These are phyloP conservation scores for Neckera pumila DNA, from an alignment of 225 moss, liverwort and hornwort genomes.

Conservation along the genomic window DNA sequence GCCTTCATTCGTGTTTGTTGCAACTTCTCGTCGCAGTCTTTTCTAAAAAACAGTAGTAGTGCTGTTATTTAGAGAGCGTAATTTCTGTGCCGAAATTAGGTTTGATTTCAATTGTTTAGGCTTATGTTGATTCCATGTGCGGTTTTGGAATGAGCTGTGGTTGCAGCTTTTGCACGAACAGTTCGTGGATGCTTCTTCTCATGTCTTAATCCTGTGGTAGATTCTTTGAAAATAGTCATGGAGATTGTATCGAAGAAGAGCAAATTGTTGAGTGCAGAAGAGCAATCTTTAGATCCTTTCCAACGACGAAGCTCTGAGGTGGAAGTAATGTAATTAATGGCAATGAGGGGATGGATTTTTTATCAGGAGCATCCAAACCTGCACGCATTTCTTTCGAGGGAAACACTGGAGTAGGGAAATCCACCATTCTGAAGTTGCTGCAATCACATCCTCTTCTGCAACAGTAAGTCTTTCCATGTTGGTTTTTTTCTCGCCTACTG, in stretches of 20 bases:
- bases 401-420: slow-evolving; percentile 55
- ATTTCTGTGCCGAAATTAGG: neutral
- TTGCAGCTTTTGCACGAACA: neutral
- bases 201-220: neutral
- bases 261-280: neutral
- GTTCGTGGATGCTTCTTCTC: neutral
- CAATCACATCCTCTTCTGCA: slow-evolving; percentile 37
- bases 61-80: neutral
- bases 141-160: neutral
- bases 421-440: slow-evolving; percentile 38
- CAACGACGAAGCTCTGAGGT: neutral
- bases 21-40: neutral
- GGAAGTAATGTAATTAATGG: neutral
- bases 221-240: neutral
- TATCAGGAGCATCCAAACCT: neutral
- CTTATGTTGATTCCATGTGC: neutral
- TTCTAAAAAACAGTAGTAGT: too few relatives aligned
- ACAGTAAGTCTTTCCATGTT: neutral
- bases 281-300: neutral
- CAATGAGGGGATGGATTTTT: neutral
- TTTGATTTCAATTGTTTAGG: neutral
- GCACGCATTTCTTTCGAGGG: slow-evolving; percentile 48
- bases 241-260: neutral
- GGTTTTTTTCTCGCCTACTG: neutral
- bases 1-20: neutral